A percentile compares a stretch with the other conserved stretches of the same genome.
Conservation (phyloP, 73 alveolate genomes). For the Paramecium tetraurelia region DNA sequence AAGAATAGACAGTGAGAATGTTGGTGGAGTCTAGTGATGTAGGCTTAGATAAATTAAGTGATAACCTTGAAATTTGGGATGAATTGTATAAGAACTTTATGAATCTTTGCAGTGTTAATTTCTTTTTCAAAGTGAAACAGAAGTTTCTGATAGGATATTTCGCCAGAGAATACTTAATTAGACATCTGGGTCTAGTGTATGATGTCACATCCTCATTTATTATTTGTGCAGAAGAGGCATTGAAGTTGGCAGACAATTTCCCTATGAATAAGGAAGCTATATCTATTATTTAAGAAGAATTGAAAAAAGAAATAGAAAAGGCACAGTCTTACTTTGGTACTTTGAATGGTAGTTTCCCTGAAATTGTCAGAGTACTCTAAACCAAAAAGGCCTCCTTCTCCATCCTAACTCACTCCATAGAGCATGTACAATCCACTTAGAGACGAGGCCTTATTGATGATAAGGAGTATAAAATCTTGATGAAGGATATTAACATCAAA, state of each 20-base stretch:
- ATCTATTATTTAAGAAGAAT: conserved; percentile 27
- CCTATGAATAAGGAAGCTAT: conserved; percentile 56
- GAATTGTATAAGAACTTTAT: conserved; percentile 37
- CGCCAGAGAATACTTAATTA: conserved; percentile 46
- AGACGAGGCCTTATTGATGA: conserved; percentile 53
- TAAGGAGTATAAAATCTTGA: conserved; percentile 15
- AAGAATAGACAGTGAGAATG: conserved; percentile 48
- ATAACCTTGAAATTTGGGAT: conserved; percentile 51
- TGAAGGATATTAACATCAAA: background rate
- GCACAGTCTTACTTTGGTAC: background rate
- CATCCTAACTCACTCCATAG: conserved; percentile 29
- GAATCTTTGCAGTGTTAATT: background rate
- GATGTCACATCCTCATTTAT: conserved; percentile 66
- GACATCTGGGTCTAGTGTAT: conserved; percentile 62
- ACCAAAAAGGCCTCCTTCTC: conserved; percentile 64
- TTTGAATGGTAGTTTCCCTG: conserved; percentile 61
- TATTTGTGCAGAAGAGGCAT: conserved; percentile 44
- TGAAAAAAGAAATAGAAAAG: background rate
- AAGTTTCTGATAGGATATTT: conserved; percentile 27
- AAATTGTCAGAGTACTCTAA: conserved; percentile 61
- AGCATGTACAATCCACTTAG: background rate
- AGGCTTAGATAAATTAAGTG: conserved; percentile 60
- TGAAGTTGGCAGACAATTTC: background rate
- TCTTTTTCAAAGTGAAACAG: conserved; percentile 33
- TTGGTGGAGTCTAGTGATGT: conserved; percentile 66